Base-by-base conservation (phyloP, 495 filamentous ascomycete species). In the Chlorociboria aeruginascens region DNA sequence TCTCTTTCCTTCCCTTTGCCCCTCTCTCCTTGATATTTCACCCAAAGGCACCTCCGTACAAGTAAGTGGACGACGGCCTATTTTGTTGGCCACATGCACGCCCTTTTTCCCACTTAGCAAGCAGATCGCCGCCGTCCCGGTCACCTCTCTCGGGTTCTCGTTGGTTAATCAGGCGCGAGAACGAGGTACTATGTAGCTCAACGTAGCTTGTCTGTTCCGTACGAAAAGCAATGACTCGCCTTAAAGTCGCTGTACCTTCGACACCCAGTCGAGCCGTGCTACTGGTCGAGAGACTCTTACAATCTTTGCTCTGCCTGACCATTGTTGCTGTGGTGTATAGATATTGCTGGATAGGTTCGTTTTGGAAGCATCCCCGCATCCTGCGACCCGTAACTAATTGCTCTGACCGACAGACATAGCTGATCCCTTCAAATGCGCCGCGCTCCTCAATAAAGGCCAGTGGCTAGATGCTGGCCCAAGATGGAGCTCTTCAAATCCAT, bases 381-480 rank as follows among this genome's bases (percentile, higher is more conserved):
- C 45, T 58, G 35, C 33, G 48, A 29, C 54, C 50, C 53, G 40
- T 32, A 32, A 46, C 28, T 39, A 32, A 29, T 41, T 42, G 29
- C 35, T 36, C 28, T 25, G 1, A 25, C 20, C 20, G 20, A 25
- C 43, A 74, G 73, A 76, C 60, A 48, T 62, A 6, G 42, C 53
- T 28, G 78, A 81, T 57, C 72, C 70, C 4, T 68, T 67, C 54
- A 76, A 72, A 60, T 82, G 78, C 54, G 57, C 54, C 25, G 69
- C 76, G 30, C 63, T 79, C 45, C 54, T 80, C 20, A 63, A 65
- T 34, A 59, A 69, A 33, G 77, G 78, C 28, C 40, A 62, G 45
- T 81, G 78, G 78, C 64, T 74, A 10, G 72, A 75, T 45, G 42
- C 57, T 34, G 57, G 59, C 3, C 43, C 33, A 20, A 16, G 48